A percentile compares a stretch with the other conserved stretches of the same genome.
Conservation (phyloP, 2,329 filamentous ascomycete genomes). For the Bisporella sp. region DNA sequence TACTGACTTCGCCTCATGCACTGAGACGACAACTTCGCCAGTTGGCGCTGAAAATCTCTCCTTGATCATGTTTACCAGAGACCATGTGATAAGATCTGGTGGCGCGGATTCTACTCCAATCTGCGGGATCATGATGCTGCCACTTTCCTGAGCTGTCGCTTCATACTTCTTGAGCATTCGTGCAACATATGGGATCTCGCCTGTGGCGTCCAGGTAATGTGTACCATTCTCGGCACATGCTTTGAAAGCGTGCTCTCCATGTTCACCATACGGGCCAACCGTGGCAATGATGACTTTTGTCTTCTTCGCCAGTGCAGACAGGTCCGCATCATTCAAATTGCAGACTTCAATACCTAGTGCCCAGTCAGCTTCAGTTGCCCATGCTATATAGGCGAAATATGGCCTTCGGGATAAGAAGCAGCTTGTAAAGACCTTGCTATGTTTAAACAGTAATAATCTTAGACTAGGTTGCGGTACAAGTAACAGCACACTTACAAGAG, state of each 20-base stretch:
- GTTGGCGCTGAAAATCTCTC: slow-evolving; percentile 42
- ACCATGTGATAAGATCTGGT: slow-evolving; percentile 51
- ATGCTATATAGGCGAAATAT: too few relatives aligned
- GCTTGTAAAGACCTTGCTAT: too few relatives aligned
- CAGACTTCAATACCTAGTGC: slow-evolving; percentile 45
- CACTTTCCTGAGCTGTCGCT: slow-evolving; percentile 41
- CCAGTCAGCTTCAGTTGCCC: slow-evolving; percentile 6
- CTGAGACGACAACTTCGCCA: slow-evolving; percentile 45
- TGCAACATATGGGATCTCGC: slow-evolving; percentile 51
- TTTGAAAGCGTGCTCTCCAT: slow-evolving; percentile 53
- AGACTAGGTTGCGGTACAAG: too few relatives aligned
- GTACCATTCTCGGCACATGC: slow-evolving; percentile 57
- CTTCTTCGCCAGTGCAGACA: slow-evolving; percentile 46
- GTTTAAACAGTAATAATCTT: too few relatives aligned
- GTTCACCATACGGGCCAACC: slow-evolving; percentile 50
- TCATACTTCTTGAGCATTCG: slow-evolving; percentile 56
- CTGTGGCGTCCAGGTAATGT: slow-evolving; percentile 58
- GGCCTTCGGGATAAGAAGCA: too few relatives aligned
- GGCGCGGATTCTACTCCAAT: slow-evolving; percentile 56
- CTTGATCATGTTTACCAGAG: slow-evolving; percentile 40
- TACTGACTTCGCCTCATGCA: slow-evolving; percentile 35
- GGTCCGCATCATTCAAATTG: slow-evolving; percentile 37
- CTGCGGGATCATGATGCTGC: slow-evolving; percentile 55
- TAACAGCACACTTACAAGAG: too few relatives aligned
- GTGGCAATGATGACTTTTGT: slow-evolving; percentile 49